Conservation (phyloP, 192 early-diverging fungal genomes). For the Linnemannia hyalina region DNA sequence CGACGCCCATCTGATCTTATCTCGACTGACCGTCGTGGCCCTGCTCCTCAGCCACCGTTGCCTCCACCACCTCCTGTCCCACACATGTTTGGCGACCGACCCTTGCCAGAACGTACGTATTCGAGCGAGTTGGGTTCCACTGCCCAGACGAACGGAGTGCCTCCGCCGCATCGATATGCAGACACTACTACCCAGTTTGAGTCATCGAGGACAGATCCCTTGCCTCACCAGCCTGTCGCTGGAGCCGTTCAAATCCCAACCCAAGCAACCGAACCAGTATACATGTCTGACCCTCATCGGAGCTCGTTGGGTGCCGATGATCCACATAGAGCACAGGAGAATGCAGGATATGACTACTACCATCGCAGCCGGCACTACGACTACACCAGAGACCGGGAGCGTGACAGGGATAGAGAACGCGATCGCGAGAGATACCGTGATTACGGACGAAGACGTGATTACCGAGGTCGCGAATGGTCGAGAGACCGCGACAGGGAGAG, state of each 20-base stretch:
- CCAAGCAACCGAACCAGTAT: constrained; percentile 9
- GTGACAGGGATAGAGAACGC: constrained; percentile 17
- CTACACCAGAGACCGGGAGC: constrained; percentile 24
- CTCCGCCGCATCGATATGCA: background rate
- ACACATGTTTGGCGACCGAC: background rate
- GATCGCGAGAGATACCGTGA: constrained; percentile 51
- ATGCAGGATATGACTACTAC: constrained; percentile 34
- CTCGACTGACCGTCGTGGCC: constrained; percentile 11
- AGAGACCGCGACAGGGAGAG: constrained; percentile 39
- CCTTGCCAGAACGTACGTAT: background rate
- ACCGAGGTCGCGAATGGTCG: constrained; percentile 43
- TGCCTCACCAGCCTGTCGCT: constrained; percentile 7
- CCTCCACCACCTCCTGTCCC: constrained; percentile 21
- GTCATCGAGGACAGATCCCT: constrained; percentile 5
- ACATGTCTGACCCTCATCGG: constrained; percentile 16
- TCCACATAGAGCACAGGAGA: constrained; percentile 22
- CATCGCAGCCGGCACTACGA: constrained; percentile 33
- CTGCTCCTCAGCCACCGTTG: constrained; percentile 10
- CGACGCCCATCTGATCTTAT: background rate
- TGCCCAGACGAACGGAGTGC: constrained; percentile 1
- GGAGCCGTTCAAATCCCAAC: background rate
- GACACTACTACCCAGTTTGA: constrained; percentile 5
- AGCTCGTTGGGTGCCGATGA: constrained; percentile 12
- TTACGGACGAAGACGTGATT: constrained; percentile 31
- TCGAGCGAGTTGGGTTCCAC: background rate